Evolutionary conservation across 108 stramenopile genomes (phyloP).

Genomic region (Pseudonitzschia multistriata): DNA sequence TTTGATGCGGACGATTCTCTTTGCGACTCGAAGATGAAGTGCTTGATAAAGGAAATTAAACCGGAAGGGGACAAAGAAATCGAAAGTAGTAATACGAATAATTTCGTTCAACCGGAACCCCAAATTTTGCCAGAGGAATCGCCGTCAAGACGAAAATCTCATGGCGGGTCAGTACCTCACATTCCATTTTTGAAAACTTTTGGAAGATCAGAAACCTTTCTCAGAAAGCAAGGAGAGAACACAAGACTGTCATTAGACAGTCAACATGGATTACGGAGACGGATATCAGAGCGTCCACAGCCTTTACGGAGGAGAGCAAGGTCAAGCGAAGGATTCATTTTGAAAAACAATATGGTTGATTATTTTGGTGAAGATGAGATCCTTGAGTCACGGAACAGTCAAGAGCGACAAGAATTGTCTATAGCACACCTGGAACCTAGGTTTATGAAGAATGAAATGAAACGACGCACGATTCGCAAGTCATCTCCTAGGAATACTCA

Average conservation of each 20-base stretch:
- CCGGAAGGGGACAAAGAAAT: background rate
- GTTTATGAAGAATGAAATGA: background rate
- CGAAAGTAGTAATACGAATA: background rate
- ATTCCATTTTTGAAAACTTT: slow-evolving; percentile 10
- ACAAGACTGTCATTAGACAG: background rate
- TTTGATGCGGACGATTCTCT: background rate
- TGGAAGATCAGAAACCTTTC: background rate
- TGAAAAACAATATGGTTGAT: background rate
- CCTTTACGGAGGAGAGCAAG: slow-evolving; percentile 5
- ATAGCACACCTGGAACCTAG: background rate
- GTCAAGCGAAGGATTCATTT: slow-evolving; percentile 8
- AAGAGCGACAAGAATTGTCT: background rate
- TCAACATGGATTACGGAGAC: background rate
- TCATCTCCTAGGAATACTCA: background rate
- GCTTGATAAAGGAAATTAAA: too few relatives aligned
- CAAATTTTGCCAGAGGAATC: background rate
- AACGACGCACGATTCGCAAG: slow-evolving; percentile 3
- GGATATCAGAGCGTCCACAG: background rate
- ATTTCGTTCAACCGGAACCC: background rate
- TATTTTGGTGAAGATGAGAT: background rate
- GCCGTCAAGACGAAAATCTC: background rate
- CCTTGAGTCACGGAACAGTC: background rate
- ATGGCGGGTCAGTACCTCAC: background rate
- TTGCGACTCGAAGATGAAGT: background rate
- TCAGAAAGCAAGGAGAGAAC: background rate